Evolutionary conservation across 2,329 filamentous ascomycete genomes (phyloP).

Genomic region (Sporothrix globosa): DNA sequence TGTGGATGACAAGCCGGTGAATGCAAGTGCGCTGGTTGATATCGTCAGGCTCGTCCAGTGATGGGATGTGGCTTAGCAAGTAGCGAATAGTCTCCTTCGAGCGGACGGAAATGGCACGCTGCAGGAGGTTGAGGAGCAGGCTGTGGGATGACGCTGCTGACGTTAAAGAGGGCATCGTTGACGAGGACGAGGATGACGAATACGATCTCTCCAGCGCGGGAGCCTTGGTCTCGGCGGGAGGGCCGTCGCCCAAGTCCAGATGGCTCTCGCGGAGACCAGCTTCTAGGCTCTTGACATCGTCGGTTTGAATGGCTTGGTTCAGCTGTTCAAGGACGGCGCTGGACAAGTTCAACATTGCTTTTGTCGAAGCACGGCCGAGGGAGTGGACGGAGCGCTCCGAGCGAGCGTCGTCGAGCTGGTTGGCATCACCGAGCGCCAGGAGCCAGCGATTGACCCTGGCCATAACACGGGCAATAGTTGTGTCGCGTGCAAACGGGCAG

Average conservation of each 20-base stretch:
- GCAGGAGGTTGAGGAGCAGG: conserved; percentile 77
- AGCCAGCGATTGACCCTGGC: conserved; percentile 87
- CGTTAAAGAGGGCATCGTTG: not conserved
- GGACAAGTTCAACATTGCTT: conserved; percentile 73
- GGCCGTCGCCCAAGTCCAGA: conserved; percentile 41
- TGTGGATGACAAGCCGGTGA: conserved; percentile 88
- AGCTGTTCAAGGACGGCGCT: conserved; percentile 68
- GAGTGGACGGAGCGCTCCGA: conserved; percentile 77
- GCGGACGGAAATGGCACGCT: conserved; percentile 73
- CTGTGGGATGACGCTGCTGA: conserved; percentile 53
- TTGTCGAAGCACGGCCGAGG: conserved; percentile 74
- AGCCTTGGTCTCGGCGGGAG: not conserved
- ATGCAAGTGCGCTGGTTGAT: conserved; percentile 94
- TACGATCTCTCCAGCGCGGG: not conserved
- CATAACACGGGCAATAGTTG: conserved; percentile 53
- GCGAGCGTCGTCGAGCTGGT: conserved; percentile 72
- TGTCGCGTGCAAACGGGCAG: conserved; percentile 80
- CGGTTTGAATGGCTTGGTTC: conserved; percentile 70
- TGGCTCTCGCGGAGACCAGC: conserved; percentile 62
- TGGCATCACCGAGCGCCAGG: conserved; percentile 75
- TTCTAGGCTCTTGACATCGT: conserved; percentile 63
- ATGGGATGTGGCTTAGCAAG: conserved; percentile 69
- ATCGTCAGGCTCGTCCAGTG: conserved; percentile 83
- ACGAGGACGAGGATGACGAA: not conserved
- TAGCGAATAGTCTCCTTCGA: conserved; percentile 71